Conservation (phyloP, 1,284 basidiomycete genomes). For the Apiotrichum sp. region DNA sequence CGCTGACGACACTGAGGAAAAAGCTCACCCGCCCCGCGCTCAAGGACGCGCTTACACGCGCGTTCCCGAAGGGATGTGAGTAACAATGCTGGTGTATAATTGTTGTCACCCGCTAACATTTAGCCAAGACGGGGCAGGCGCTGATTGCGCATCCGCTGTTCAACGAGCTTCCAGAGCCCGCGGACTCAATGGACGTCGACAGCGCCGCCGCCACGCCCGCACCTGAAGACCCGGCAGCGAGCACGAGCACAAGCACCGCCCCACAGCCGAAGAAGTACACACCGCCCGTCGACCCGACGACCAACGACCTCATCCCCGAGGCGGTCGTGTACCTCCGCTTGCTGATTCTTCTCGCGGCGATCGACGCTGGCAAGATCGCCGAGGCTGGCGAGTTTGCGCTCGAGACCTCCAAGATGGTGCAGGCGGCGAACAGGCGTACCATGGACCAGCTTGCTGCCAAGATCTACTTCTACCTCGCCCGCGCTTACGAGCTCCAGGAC, state of each 20-base stretch:
- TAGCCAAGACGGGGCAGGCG: conserved; percentile 41
- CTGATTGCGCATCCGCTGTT: conserved; percentile 34
- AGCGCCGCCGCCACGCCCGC: background rate
- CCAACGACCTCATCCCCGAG: conserved; percentile 64
- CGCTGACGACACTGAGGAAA: conserved; percentile 72
- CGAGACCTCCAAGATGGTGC: conserved; percentile 70
- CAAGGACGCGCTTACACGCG: conserved; percentile 64
- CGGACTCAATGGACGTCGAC: conserved; percentile 30
- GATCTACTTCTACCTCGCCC: conserved; percentile 66
- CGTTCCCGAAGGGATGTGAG: conserved; percentile 58
- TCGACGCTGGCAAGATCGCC: conserved; percentile 51
- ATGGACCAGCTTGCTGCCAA: conserved; percentile 92
- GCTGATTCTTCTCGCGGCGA: conserved; percentile 71
- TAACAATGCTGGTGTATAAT: background rate
- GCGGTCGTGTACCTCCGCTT: conserved; percentile 83
- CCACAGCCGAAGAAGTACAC: conserved; percentile 18
- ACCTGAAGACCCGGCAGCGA: background rate
- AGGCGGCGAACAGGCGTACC: conserved; percentile 75
- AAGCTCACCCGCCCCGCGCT: conserved; percentile 62
- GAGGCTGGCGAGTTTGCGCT: conserved; percentile 57
- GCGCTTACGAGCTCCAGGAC: conserved; percentile 74
- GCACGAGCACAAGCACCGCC: background rate
- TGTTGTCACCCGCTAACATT: background rate
- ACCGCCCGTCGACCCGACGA: conserved; percentile 27
- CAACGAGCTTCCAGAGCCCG: conserved; percentile 26